A percentile compares a stretch with the other conserved stretches of the same genome.
Conservation (phyloP, 2,329 filamentous ascomycete genomes). For the Aureobasidium subglaciale region DNA sequence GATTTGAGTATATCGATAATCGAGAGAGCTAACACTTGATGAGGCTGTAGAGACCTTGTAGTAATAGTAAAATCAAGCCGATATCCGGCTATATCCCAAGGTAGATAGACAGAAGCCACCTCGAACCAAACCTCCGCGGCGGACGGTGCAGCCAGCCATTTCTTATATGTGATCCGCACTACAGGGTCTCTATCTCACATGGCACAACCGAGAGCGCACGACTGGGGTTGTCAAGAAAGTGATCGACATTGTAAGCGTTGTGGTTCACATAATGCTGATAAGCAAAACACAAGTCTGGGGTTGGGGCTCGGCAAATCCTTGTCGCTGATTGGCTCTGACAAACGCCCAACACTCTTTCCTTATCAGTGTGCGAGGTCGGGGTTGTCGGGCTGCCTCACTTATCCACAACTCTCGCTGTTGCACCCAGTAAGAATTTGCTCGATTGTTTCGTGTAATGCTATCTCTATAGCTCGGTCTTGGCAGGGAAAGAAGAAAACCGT, state of each 20-base stretch:
- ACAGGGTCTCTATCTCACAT: neutral
- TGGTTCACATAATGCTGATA: constrained; percentile 1
- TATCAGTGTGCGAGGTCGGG: neutral
- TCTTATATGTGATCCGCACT: neutral
- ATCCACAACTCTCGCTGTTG: neutral
- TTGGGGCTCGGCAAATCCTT: neutral
- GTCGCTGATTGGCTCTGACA: constrained; percentile 12
- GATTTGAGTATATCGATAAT: neutral
- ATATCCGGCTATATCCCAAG: neutral
- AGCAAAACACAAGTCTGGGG: constrained; percentile 2
- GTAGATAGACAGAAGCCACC: neutral
- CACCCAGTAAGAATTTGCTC: neutral
- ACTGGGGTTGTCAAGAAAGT: neutral
- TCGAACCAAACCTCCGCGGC: neutral
- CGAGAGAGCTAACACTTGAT: no score
- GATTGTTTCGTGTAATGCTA: constrained; percentile 7
- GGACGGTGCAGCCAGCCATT: neutral
- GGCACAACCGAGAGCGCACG: neutral
- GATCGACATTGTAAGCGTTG: constrained; percentile 3
- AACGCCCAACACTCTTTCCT: neutral
- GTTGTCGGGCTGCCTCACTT: neutral
- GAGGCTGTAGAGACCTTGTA: neutral
- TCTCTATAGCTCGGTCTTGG: neutral
- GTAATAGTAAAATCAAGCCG: neutral
- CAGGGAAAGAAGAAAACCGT: neutral